Percentiles rank a stretch among this genome's conserved stretches.
Conservation (phyloP, 129 eudicot species). For the Arctium lappa region DNA sequence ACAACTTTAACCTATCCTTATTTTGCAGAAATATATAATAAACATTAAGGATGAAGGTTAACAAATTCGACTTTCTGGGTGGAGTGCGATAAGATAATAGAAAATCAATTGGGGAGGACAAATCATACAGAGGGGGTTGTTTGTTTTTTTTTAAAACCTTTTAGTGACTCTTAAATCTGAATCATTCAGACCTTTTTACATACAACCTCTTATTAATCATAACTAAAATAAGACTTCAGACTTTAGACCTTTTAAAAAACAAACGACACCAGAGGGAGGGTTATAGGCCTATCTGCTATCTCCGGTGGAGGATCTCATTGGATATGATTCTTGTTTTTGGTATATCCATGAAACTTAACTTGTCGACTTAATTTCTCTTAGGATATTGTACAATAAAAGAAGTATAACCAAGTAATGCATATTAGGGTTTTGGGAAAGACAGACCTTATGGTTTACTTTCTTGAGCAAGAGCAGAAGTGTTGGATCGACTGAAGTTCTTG, state of each 20-base stretch:
- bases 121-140: too few species aligned
- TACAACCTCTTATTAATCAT: too few species aligned
- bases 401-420: neutral
- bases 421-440: neutral
- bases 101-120: neutral
- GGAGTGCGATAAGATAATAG: neutral
- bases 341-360: neutral
- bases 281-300: too few species aligned
- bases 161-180: too few species aligned
- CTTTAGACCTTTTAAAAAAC: too few species aligned
- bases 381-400: neutral
- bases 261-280: too few species aligned
- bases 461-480: conserved; percentile 53
- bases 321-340: neutral
- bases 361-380: neutral
- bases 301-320: neutral
- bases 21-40: neutral
- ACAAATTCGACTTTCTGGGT: too few species aligned
- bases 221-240: too few species aligned
- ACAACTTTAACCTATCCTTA: neutral
- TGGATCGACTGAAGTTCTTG: conserved; percentile 66
- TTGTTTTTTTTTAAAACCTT: too few species aligned
- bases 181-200: too few species aligned
- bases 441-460: conserved; percentile 75
- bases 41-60: too few species aligned